A percentile compares a stretch with the other conserved stretches of the same genome.
Evolutionary conservation across 768 basidiomycete species (phyloP).

Genomic region (Pulveroboletus sp.): DNA sequence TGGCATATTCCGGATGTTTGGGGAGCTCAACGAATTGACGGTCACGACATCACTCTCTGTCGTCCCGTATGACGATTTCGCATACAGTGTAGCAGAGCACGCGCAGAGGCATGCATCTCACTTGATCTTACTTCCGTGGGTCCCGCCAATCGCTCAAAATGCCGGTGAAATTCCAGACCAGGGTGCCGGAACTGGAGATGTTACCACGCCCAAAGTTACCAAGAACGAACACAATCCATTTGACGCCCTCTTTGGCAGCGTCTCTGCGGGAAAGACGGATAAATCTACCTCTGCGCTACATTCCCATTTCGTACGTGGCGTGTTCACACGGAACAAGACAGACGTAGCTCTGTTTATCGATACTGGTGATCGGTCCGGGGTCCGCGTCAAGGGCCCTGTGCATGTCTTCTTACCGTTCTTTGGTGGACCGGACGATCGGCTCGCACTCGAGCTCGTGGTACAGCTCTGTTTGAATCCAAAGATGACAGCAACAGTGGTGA

Average conservation of each 20-base stretch:
- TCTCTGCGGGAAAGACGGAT: constrained; percentile 25
- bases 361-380: constrained; percentile 37
- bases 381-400: constrained; percentile 34
- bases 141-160: too few relatives aligned
- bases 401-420: constrained; percentile 89
- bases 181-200: too few relatives aligned
- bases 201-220: constrained; percentile 8
- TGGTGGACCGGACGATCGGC: constrained; percentile 90
- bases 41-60: constrained; percentile 66
- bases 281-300: constrained; percentile 54
- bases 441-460: constrained; percentile 78
- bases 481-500: constrained; percentile 71
- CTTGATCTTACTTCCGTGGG: constrained; percentile 83
- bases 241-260: constrained; percentile 53
- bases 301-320: constrained; percentile 77
- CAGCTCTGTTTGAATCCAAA: constrained; percentile 72
- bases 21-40: constrained; percentile 62
- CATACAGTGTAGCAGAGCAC: constrained; percentile 64
- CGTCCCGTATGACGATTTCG: constrained; percentile 72
- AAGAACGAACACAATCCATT: constrained; percentile 55
- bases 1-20: constrained; percentile 72
- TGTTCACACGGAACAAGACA: constrained; percentile 64
- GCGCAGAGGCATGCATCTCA: constrained; percentile 58
- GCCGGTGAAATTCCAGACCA: too few relatives aligned
- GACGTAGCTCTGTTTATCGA: constrained; percentile 89